Evolutionary conservation across 73 alveolate genomes (phyloP).

Genomic region (Paramecium octaurelia): DNA sequence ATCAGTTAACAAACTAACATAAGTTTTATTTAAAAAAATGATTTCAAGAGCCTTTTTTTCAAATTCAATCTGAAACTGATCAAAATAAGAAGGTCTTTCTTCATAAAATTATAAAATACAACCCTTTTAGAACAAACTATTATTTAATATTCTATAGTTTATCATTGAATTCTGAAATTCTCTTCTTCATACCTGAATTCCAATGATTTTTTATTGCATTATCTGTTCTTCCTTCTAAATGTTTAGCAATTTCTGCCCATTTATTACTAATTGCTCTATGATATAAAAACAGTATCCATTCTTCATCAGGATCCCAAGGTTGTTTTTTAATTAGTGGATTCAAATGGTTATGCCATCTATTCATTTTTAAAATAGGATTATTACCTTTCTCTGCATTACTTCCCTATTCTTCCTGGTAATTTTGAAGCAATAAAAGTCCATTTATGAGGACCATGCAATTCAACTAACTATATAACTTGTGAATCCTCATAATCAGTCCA

Average conservation of each 20-base stretch:
- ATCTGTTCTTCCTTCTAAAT: constrained; percentile 77
- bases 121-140: background rate
- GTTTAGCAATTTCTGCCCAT: constrained; percentile 94
- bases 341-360: constrained; percentile 97
- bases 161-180: constrained; percentile 58
- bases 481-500: constrained; percentile 98
- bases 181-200: constrained; percentile 77
- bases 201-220: constrained; percentile 81
- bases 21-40: background rate
- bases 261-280: constrained; percentile 93
- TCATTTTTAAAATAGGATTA: background rate
- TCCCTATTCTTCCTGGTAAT: constrained; percentile 95
- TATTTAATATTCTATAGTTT: background rate
- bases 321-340: constrained; percentile 95
- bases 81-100: constrained; percentile 12
- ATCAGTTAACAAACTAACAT: background rate
- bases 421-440: constrained; percentile 94
- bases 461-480: constrained; percentile 87
- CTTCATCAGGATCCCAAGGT: constrained; percentile 94
- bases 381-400: constrained; percentile 93
- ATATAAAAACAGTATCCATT: constrained; percentile 89
- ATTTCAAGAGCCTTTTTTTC: constrained; percentile 30
- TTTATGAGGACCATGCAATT: constrained; percentile 94
- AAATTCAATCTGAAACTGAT: background rate
- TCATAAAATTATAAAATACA: background rate